These are phyloP conservation scores for Exophiala oligosperma DNA, from an alignment of 2,329 filamentous ascomycete genomes.

Conservation along the genomic window DNA sequence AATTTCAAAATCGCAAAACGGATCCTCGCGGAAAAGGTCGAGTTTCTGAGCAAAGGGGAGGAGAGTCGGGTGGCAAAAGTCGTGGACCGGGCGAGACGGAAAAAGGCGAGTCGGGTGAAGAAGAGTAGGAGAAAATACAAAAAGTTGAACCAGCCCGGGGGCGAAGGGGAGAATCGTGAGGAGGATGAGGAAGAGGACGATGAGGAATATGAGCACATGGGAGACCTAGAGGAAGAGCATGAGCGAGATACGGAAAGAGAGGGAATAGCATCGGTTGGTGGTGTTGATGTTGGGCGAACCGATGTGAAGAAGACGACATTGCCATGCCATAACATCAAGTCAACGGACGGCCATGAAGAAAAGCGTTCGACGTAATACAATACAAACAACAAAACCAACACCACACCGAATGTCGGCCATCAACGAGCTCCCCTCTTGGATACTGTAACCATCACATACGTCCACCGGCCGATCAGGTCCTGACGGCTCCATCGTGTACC, in stretches of 20 bases:
- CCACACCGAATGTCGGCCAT: too few relatives aligned
- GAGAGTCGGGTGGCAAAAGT: conserved; percentile 79
- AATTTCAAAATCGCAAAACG: conserved; percentile 83
- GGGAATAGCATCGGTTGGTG: too few relatives aligned
- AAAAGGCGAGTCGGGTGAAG: conserved; percentile 46
- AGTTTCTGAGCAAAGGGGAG: conserved; percentile 71
- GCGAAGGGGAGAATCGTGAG: conserved; percentile 24
- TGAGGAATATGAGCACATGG: neutral
- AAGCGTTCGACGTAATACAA: too few relatives aligned
- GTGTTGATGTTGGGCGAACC: neutral
- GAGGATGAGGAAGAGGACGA: conserved; percentile 15
- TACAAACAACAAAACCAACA: neutral
- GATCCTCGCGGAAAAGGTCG: conserved; percentile 74
- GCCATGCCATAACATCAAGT: neutral
- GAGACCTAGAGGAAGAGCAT: neutral
- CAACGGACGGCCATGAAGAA: too few relatives aligned
- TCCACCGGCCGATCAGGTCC: too few relatives aligned
- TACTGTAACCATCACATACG: too few relatives aligned
- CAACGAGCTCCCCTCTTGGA: too few relatives aligned
- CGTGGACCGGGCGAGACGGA: conserved; percentile 72
- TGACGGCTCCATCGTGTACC: too few relatives aligned
- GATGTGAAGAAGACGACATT: neutral
- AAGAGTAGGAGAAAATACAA: conserved; percentile 48
- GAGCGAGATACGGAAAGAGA: too few relatives aligned
- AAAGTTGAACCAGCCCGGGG: conserved; percentile 31